Conservation (phyloP, 2,329 filamentous ascomycete species). For the Monosporascus sp. region DNA sequence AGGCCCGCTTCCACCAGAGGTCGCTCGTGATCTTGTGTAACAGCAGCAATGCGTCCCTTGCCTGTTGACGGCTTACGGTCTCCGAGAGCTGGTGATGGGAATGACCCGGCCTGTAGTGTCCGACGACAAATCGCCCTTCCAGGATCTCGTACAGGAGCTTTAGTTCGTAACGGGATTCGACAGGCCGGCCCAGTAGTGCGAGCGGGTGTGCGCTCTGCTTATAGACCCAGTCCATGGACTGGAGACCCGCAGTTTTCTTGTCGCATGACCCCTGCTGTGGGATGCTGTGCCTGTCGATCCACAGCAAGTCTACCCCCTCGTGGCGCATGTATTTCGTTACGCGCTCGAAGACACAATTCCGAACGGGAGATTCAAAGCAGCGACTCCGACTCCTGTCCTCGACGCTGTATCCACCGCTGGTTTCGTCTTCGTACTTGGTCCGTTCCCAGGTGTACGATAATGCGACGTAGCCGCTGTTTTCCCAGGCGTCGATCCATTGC, state of each 20-base stretch:
- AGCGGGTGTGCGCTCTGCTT: slow-evolving; percentile 2
- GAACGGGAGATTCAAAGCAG: not conserved
- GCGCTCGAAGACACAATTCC: slow-evolving; percentile 3
- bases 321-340: slow-evolving; percentile 3
- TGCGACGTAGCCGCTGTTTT: not conserved
- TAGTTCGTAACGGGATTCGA: not conserved
- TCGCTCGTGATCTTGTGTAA: slow-evolving; percentile 12
- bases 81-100: not conserved
- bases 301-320: not conserved
- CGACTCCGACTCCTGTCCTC: not conserved
- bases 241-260: slow-evolving; percentile 1
- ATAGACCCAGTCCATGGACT: slow-evolving; percentile 7
- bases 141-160: not conserved
- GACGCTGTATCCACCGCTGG: not conserved
- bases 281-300: slow-evolving; percentile 8
- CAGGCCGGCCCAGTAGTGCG: slow-evolving; percentile 1
- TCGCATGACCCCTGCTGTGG: not conserved
- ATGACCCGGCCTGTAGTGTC: no score
- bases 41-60: not conserved
- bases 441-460: not conserved
- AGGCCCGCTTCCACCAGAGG: slow-evolving; percentile 25
- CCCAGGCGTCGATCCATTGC: not conserved
- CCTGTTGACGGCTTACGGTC: not conserved
- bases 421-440: not conserved
- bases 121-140: not conserved